phyloP scores from a whole-genome alignment of 805 yeast species.

The Candida taoyuanica region DNA sequence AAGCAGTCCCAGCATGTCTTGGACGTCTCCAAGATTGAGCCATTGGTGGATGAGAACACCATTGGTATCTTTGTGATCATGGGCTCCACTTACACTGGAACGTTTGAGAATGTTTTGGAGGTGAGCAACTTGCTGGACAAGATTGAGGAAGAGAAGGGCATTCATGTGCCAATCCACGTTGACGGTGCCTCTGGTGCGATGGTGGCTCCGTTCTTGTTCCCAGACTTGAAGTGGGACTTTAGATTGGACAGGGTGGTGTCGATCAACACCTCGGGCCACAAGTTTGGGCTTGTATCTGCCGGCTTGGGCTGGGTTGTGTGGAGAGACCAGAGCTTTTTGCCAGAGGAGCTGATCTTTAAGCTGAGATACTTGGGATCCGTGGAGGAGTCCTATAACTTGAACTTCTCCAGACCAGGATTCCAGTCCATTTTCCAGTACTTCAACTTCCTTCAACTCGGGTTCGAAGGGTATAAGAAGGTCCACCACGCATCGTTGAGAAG shows the following conservation, averaged over 20 bases:
- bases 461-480: conserved; percentile 60
- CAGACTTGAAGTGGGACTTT: conserved; percentile 82
- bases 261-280: conserved; percentile 89
- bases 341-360: conserved; percentile 69
- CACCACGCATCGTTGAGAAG: conserved; percentile 63
- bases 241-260: conserved; percentile 69
- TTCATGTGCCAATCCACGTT: conserved; percentile 77
- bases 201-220: conserved; percentile 79
- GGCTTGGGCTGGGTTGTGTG: conserved; percentile 93
- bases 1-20: conserved; percentile 58
- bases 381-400: conserved; percentile 81
- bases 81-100: conserved; percentile 93
- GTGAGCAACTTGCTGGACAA: conserved; percentile 65
- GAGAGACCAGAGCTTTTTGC: conserved; percentile 60
- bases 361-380: conserved; percentile 82
- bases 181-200: conserved; percentile 94
- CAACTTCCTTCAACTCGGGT: conserved; percentile 69
- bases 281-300: conserved; percentile 85
- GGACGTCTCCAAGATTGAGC: conserved; percentile 55
- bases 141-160: conserved; percentile 61
- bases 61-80: conserved; percentile 85
- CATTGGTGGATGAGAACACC: conserved; percentile 81
- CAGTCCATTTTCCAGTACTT: conserved; percentile 86
- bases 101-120: conserved; percentile 70
- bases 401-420: conserved; percentile 90